Base-by-base conservation (phyloP, 495 filamentous ascomycete species). In the Ascodesmis nigricans region DNA sequence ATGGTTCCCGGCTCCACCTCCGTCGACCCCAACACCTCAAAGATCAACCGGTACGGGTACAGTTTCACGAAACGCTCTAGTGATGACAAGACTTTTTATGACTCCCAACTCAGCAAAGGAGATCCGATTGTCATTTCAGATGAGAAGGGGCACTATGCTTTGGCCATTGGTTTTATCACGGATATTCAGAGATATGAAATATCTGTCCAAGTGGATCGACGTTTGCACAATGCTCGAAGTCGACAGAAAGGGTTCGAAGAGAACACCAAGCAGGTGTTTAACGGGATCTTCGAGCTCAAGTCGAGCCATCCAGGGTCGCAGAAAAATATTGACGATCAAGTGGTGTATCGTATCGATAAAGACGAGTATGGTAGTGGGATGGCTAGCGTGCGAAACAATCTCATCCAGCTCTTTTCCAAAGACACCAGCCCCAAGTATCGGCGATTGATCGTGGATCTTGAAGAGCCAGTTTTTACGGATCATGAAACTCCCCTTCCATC, bases 321-420 rank as follows among this genome's bases (percentile, higher is more conserved):
- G 21, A 16, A 10, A 18, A 42, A 51, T 24, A 52, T 56, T 27
- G 55, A 55, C 34, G 63, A 73, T 32, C 67, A 69, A 17, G 52
- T 77, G 10, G 55, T 73, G 13, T 95, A 83, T 47, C 73, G 87
- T 21, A 58, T 97, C 1, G 87, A 97, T 55, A 93, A 93, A 54
- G 87, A 95, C 45, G 87, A 95, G 50, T 93, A 93, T 55, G 91
- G 78, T 56, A 95, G 84, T 41, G 87, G 87, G 37, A 90, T 97
- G 81, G 81, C 87, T 11, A 75, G 70, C 29, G 77, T 91, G 25
- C 75, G 87, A 30, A 91, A 87, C 52, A 97, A 93, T 44, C 67
- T 97, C 0, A 63, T 97, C 21, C 74, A 81, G 45, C 62, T 90
- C 45, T 92, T 97, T 81, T 70, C 80, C 10, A 16, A 35, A 15